phyloP scores from a whole-genome alignment of 768 basidiomycete genomes.

The Boletellus ananas region DNA sequence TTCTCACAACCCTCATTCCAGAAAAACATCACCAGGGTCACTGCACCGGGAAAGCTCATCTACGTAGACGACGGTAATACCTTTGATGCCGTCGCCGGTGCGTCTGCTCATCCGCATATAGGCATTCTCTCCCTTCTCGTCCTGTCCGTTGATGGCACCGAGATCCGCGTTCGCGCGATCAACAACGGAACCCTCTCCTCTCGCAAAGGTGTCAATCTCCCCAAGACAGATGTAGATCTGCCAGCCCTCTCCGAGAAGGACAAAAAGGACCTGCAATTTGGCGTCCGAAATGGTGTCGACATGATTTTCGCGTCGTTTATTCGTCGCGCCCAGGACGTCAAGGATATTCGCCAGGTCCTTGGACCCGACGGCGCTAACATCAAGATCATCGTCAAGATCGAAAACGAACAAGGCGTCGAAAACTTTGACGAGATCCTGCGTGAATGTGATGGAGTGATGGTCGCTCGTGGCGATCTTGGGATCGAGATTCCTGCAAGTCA shows the following conservation, averaged over 20 bases:
- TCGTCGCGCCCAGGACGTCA: conserved; percentile 90
- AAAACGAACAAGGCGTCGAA: conserved; percentile 97
- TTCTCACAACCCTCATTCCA: conserved; percentile 28
- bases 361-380: conserved; percentile 93
- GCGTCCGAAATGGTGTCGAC: conserved; percentile 97
- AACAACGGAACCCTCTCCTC: conserved; percentile 94
- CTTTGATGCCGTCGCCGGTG: not conserved
- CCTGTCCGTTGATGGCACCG: conserved; percentile 77
- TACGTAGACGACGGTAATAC: conserved; percentile 90
- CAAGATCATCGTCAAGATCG: conserved; percentile 99
- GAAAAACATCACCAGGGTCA: conserved; percentile 93
- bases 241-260: conserved; percentile 98
- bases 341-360: conserved; percentile 88
- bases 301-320: conserved; percentile 99
- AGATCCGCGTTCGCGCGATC: conserved; percentile 77
- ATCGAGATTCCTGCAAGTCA: conserved; percentile 99
- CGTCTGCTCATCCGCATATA: conserved; percentile 1
- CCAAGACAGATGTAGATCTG: conserved; percentile 96
- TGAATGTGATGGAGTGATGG: conserved; percentile 98
- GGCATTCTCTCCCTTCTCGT: conserved; percentile 93
- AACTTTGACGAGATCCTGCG: conserved; percentile 99
- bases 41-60: conserved; percentile 94
- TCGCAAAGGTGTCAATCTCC: conserved; percentile 98
- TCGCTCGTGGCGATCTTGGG: conserved; percentile 97
- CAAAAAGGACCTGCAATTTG: conserved; percentile 91